Evolutionary conservation across 202 grass and related monocot species (phyloP).

Genomic region (Elaeis oleifera): DNA sequence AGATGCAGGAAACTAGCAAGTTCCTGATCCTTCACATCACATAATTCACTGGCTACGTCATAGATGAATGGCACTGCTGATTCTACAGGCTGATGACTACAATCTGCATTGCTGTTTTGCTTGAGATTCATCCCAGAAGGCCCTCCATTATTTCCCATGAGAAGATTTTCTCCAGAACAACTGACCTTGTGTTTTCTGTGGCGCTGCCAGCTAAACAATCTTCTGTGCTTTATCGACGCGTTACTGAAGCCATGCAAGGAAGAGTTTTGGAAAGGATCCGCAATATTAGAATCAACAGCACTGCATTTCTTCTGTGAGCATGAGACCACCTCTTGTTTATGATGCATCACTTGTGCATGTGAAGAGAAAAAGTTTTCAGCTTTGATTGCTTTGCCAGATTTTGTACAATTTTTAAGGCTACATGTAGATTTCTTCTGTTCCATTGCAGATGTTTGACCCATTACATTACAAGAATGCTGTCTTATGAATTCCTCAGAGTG

Average conservation of each 20-base stretch:
- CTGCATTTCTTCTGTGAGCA: neutral
- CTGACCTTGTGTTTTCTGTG: neutral
- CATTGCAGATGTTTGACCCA: too few relatives aligned
- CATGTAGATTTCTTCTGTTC: neutral
- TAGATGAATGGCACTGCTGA: too few relatives aligned
- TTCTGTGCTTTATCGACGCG: neutral
- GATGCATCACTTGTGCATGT: neutral
- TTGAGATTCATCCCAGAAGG: neutral
- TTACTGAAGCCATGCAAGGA: neutral
- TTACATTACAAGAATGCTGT: too few relatives aligned
- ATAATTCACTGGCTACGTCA: too few relatives aligned
- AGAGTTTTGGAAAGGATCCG: neutral
- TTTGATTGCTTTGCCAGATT: neutral
- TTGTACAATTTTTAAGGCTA: neutral
- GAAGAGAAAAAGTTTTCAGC: neutral
- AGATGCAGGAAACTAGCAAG: too few relatives aligned
- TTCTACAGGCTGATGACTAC: too few relatives aligned
- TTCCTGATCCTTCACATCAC: too few relatives aligned
- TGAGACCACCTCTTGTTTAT: neutral
- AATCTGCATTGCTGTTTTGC: neutral
- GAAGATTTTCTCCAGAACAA: neutral
- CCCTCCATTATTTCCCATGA: neutral
- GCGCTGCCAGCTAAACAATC: conserved; percentile 22
- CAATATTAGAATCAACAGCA: neutral
- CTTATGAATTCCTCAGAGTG: too few relatives aligned